Base-by-base conservation (phyloP, 208 protist genomes). In the Vickermania ingenoplastis region DNA sequence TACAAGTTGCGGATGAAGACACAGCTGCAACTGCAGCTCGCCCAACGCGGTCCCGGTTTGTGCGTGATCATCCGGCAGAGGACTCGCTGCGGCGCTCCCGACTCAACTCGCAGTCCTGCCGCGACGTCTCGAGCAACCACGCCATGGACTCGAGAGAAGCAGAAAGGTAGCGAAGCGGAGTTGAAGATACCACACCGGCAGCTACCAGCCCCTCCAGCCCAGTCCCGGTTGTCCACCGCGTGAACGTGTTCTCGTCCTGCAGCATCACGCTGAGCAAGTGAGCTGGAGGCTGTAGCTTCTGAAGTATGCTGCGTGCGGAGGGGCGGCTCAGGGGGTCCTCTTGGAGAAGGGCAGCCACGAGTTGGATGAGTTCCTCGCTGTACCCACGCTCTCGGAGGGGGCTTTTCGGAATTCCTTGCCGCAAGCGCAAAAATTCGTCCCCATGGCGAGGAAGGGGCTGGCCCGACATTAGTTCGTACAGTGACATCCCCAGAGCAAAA, bases 401-500 rank as follows among this genome's bases (percentile, higher is more conserved):
- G 27, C 77, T 61, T 3, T 57, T 49, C 7, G 84, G 88, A n/a
- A 81, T 49, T 21, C 57, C 48, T 1, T 63, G 64, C 27, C 89
- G 89, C 41, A 95, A 71, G 24, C 75, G 65, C 22, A 81, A 53
- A 58, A 87, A 92, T 3, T 65, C 62, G 17, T 90, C 84, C 2
- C 86, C 88, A 41, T 86, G 86, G 29, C 73, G 69, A 7, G 91
- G 91, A 17, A 94, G 76, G 17, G 81, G 58, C 36, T 83, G 57
- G 24, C 86, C 84, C 21, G 73, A 83, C 75, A 93, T 87, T 31
- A 96, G 68, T 72, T 96, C 91, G 64, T 86, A 91, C 22, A 95
- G 65, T 28, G 86, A 93, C 71, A 96, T 91, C 27, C 91, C 91
- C n/a, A 96, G 74, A 0, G 81, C 81, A 71, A 95, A 96, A 65